Evolutionary conservation across 352 stramenopile species (phyloP).

Genomic region (Pythium sukuiense): DNA sequence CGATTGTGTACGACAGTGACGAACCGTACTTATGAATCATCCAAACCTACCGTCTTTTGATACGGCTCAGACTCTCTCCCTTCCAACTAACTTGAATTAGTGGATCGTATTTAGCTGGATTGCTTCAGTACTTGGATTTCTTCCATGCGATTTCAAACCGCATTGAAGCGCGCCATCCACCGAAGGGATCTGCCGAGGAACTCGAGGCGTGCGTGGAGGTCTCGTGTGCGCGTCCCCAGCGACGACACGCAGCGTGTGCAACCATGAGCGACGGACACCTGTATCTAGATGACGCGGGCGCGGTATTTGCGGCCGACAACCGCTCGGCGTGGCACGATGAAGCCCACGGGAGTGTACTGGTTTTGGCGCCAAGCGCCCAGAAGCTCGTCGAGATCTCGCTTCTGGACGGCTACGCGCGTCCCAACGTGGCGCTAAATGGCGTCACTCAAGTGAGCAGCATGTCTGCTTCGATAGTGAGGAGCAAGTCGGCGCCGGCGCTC

Average conservation of each 20-base stretch:
- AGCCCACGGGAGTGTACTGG: constrained; percentile 50
- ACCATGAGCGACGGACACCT: constrained; percentile 60
- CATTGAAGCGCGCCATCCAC: constrained; percentile 28
- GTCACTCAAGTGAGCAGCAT: neutral
- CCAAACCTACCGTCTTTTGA: neutral
- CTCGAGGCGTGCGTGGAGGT: neutral
- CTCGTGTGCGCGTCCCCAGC: neutral
- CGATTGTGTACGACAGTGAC: neutral
- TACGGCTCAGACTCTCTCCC: neutral
- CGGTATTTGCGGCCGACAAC: constrained; percentile 38
- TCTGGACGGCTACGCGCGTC: neutral
- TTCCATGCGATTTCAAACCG: constrained; percentile 21
- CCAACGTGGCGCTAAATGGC: neutral
- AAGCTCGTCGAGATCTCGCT: constrained; percentile 50
- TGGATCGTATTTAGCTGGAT: neutral
- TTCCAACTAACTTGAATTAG: neutral
- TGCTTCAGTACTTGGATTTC: constrained; percentile 17
- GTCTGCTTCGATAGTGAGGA: constrained; percentile 2
- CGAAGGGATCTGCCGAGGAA: neutral
- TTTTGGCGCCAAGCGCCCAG: constrained; percentile 35
- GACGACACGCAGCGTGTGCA: neutral
- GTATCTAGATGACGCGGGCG: constrained; percentile 52
- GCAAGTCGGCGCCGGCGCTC: constrained; percentile 19
- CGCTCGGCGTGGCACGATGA: constrained; percentile 55
- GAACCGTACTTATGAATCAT: neutral